These are phyloP conservation scores for Neurospora terricola DNA, from an alignment of 495 filamentous ascomycete genomes.

Conservation along the genomic window DNA sequence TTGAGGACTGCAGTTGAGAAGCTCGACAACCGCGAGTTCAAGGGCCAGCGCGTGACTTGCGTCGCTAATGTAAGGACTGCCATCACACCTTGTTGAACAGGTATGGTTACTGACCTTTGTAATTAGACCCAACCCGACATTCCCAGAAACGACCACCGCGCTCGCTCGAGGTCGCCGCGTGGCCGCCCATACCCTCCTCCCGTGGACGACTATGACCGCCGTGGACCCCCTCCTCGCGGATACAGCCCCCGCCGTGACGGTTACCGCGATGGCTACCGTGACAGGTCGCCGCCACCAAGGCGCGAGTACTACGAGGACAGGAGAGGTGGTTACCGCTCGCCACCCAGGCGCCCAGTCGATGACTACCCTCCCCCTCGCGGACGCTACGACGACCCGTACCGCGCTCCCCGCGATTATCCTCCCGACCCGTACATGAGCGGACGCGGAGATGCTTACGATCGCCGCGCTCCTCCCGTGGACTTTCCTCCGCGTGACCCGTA, in stretches of 20 bases:
- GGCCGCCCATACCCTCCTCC: constrained; percentile 56
- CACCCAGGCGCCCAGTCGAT: constrained; percentile 60
- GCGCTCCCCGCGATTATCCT: constrained; percentile 43
- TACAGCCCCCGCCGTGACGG: constrained; percentile 63
- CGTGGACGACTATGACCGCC: constrained; percentile 64
- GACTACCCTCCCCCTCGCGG: constrained; percentile 61
- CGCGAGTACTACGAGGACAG: constrained; percentile 80
- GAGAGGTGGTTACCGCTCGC: constrained; percentile 60
- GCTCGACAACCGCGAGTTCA: constrained; percentile 84
- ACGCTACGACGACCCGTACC: constrained; percentile 54
- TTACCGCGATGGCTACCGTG: constrained; percentile 67
- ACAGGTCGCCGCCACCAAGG: constrained; percentile 57
- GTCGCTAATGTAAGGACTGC: constrained; percentile 63
- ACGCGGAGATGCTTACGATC: constrained; percentile 43
- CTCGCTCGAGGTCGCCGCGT: constrained; percentile 56
- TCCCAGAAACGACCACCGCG: constrained; percentile 56
- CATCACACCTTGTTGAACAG: background rate
- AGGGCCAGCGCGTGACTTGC: constrained; percentile 73
- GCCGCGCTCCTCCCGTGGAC: constrained; percentile 44
- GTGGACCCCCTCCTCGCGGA: constrained; percentile 59
- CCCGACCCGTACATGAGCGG: constrained; percentile 60
- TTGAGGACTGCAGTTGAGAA: constrained; percentile 86
- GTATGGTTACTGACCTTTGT: background rate
- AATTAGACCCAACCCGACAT: constrained; percentile 50
- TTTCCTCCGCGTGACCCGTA: constrained; percentile 45